Base-by-base conservation (phyloP, 768 basidiomycete species). In the Lepiota brunneoincarnata region DNA sequence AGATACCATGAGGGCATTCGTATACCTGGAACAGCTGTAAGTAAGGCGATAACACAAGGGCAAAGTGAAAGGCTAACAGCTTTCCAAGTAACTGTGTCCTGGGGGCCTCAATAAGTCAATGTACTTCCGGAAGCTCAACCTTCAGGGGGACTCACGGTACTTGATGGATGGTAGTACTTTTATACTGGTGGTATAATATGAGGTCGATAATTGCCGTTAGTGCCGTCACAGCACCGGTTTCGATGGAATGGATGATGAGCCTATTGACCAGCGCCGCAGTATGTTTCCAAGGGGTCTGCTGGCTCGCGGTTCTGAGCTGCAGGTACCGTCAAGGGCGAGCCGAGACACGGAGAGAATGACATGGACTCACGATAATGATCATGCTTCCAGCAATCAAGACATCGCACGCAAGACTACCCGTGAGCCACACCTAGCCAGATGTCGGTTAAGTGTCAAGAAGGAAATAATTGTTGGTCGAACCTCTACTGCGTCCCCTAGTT, bases 151-250 rank as follows among this genome's bases (percentile, higher is more conserved):
- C 52, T 54, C 5, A 54, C 52, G 44, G 43, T 28, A 45, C 52
- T 28, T 54, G 52, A 18, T 54, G 52, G 12, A 54, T 46, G 17
- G 44, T 54, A 34, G 44, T 45, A 31, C 46, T 20, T 26, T 54
- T 45, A 28, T 37, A 54, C 12, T 46, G 34, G 6, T 54, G 44
- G 38, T 38, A 58, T 7, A 58, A 42, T 0, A 53, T 24, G 7
- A 58, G 48, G 14, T 58, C 54, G 21, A 55, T 31, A 26, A 45
- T 15, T 2, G 52, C 53, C 17, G 50, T 46, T 6, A 51, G 6
- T 10, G 55, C 58, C 14, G 58, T 58, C 10, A 58, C 37, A 4
- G 58, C 47, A 7, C 58, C 58, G 21, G 58, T 58, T 49, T 58
- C 58, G 20, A 58, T 55, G 12, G 58, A 36, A 21, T 55, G 48